Evolutionary conservation across 2,329 filamentous ascomycete genomes (phyloP).

Genomic region (Paecilomyces dactylethromorphus): DNA sequence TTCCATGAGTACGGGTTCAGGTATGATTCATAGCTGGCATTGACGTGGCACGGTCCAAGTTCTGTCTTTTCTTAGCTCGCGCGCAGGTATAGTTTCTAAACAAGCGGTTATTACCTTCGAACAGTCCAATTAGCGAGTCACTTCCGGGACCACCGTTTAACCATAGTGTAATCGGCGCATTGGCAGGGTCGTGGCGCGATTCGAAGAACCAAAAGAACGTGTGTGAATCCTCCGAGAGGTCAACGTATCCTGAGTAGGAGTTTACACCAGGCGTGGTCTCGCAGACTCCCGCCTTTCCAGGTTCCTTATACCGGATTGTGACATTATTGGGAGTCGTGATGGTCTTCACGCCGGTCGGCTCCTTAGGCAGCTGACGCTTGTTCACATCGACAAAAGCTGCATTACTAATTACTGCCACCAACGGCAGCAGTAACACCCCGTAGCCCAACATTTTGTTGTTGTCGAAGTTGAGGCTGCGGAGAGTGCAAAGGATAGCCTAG

Average conservation of each 20-base stretch:
- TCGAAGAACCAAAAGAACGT: constrained; percentile 54
- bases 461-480: not conserved
- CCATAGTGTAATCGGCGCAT: constrained; percentile 37
- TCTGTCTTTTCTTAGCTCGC: constrained; percentile 17
- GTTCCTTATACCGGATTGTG: constrained; percentile 54
- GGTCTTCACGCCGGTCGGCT: constrained; percentile 31
- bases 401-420: constrained; percentile 6
- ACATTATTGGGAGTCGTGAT: constrained; percentile 38
- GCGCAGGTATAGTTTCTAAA: not conserved
- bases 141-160: constrained; percentile 38
- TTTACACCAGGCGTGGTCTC: constrained; percentile 52
- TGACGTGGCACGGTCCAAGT: constrained; percentile 38
- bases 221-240: constrained; percentile 46
- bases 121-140: constrained; percentile 36
- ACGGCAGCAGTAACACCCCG: not conserved
- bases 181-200: constrained; percentile 44
- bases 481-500: not conserved
- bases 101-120: constrained; percentile 23
- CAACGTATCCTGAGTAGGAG: constrained; percentile 51
- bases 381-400: constrained; percentile 10
- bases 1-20: constrained; percentile 57
- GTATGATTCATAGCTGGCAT: constrained; percentile 36
- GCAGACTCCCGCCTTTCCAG: constrained; percentile 43
- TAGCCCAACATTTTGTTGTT: not conserved
- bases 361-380: constrained; percentile 28